Evolutionary conservation across 257 asterid genomes (phyloP).

Genomic region (Nicotiana paniculata): DNA sequence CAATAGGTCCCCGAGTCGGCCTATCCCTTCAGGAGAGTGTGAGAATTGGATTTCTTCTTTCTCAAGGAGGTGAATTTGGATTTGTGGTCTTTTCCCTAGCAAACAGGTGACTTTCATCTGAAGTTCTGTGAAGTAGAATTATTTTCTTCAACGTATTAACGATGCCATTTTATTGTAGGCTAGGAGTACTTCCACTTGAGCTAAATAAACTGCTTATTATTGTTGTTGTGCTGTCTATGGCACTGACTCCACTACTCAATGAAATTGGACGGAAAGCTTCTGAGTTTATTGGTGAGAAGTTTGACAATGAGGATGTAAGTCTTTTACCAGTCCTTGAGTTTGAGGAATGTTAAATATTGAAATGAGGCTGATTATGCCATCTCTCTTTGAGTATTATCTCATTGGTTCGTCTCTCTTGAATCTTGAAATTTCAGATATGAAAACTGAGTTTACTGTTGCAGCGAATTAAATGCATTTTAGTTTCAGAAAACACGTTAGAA

Average conservation of each 20-base stretch:
- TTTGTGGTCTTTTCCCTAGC: constrained; percentile 95
- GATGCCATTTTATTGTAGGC: constrained; percentile 43
- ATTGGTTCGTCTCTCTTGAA: neutral
- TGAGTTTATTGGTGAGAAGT: constrained; percentile 55
- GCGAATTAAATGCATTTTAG: neutral
- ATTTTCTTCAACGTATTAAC: constrained; percentile 1
- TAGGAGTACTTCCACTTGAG: constrained; percentile 98
- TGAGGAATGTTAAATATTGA: neutral
- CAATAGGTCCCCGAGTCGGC: constrained; percentile 94
- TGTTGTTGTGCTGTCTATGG: constrained; percentile 96
- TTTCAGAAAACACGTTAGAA: neutral
- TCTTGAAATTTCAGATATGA: neutral
- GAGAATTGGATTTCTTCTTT: constrained; percentile 92
- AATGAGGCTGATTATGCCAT: neutral
- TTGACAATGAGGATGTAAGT: constrained; percentile 63
- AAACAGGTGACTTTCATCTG: constrained; percentile 51
- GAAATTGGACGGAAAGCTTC: constrained; percentile 80
- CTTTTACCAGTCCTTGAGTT: constrained; percentile 5
- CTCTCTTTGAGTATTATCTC: neutral
- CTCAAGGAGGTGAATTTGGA: constrained; percentile 98
- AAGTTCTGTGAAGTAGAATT: constrained; percentile 13
- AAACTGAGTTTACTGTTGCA: neutral
- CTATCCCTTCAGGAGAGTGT: constrained; percentile 82
- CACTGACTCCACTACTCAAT: constrained; percentile 90
- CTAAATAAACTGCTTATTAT: constrained; percentile 95